Evolutionary conservation across 2,329 filamentous ascomycete genomes (phyloP), one percentile per base, ranked within the genome.

Genomic region (Aspergillus oerlinghausenensis): DNA sequence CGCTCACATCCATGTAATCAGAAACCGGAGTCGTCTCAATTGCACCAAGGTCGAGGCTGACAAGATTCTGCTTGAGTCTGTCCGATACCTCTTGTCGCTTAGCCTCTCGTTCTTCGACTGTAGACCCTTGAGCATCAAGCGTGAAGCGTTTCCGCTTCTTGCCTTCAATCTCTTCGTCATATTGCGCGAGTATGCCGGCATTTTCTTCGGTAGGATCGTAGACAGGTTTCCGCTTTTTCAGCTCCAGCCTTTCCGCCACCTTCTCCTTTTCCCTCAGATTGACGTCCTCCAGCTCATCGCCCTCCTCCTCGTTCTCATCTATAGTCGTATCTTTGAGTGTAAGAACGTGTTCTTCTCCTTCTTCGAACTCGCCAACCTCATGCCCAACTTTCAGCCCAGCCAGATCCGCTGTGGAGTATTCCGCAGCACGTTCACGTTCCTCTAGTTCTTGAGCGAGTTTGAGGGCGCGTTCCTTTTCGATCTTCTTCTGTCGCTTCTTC

Each of bases 321-420:
- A 99, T 90, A 1, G 89, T 90, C 1, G 89, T 84, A 74, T 99
- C 94, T 70, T 96, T 97, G n/a, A 99, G 82, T 0, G 93, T 97
- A 53, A 99, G 79, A 32, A 99, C 86, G 70, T 97, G 92, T 57
- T 96, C 92, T 57, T 90, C 87, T 2, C 69, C 80, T 52, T 91
- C 90, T 25, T 90, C 86, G 60, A 99, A 93, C 23, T 89, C 84
- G 4, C 84, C 84, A 57, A 92, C 75, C 70, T 96, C 91, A 71
- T 99, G 94, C 4, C 87, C 92, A 52, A 99, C 93, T 71, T 90
- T 94, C 65, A 99, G 87, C 40, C 93, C 94, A 0, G 91, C 88
- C 50, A 97, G 80, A 70, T 97, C 92, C 59, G 88, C 88, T 3
- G 90, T 85, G 0, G 90, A 92, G 72, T 97, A 96, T 67, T 93